Conservation (phyloP, 352 stramenopile genomes). For the Phytophthora gonapodyides region DNA sequence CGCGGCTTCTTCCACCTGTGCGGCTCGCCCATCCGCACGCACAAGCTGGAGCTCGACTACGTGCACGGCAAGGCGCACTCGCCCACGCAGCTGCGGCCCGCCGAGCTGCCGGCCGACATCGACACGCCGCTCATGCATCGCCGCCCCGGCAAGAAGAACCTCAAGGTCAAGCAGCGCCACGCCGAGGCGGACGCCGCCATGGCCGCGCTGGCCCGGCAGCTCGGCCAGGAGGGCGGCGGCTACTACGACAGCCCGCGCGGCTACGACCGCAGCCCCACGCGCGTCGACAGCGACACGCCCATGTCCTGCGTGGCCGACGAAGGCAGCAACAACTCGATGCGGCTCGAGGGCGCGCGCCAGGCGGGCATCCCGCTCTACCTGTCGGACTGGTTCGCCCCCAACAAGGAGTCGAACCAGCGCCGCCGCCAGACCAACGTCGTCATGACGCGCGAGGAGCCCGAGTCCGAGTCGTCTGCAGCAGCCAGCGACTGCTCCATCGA, state of each 20-base stretch:
- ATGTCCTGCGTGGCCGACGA: constrained; percentile 41
- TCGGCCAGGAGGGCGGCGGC: constrained; percentile 39
- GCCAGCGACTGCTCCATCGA: constrained; percentile 12
- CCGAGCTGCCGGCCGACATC: constrained; percentile 32
- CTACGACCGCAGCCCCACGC: constrained; percentile 12
- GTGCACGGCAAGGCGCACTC: constrained; percentile 40
- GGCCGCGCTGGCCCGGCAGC: constrained; percentile 22
- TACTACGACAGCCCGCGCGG: constrained; percentile 37
- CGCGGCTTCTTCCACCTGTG: constrained; percentile 73
- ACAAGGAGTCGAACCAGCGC: constrained; percentile 29
- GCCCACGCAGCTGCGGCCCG: constrained; percentile 39
- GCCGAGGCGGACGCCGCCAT: constrained; percentile 23
- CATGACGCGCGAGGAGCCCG: constrained; percentile 33
- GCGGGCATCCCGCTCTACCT: constrained; percentile 71
- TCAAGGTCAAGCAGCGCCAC: constrained; percentile 41
- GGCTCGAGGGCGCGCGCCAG: constrained; percentile 55
- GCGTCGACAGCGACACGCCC: constrained; percentile 33
- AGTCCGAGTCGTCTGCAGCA: constrained; percentile 21
- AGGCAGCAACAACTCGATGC: constrained; percentile 51
- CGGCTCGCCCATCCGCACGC: constrained; percentile 78
- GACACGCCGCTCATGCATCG: constrained; percentile 35
- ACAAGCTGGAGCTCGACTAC: constrained; percentile 54
- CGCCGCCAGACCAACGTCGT: constrained; percentile 35
- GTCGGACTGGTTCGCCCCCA: constrained; percentile 49
- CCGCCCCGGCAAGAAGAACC: constrained; percentile 30